These are phyloP conservation scores for Cercospora sp. DNA, from an alignment of 2,329 filamentous ascomycete genomes.

Conservation along the genomic window DNA sequence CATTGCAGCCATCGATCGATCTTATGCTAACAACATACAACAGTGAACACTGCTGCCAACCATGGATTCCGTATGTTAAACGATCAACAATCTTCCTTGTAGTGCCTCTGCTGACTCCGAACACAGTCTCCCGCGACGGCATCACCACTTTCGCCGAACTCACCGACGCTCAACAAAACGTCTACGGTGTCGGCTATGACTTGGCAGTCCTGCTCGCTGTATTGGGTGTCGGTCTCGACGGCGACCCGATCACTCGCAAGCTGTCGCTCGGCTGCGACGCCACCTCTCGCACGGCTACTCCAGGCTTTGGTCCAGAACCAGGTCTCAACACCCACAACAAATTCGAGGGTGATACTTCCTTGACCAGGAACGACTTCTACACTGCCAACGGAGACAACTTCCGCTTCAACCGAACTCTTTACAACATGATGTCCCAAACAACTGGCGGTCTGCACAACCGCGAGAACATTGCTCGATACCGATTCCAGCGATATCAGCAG, in stretches of 20 bases:
- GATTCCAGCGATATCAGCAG: slow-evolving; percentile 45
- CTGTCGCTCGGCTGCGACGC: slow-evolving; percentile 49
- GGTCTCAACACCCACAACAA: slow-evolving; percentile 50
- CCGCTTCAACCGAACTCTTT: slow-evolving; percentile 46
- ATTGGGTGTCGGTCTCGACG: slow-evolving; percentile 44
- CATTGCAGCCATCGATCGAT: background rate
- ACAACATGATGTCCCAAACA: slow-evolving; percentile 41
- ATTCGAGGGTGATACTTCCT: slow-evolving; percentile 46
- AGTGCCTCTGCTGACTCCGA: background rate
- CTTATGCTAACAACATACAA: background rate
- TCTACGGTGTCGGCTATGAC: slow-evolving; percentile 50
- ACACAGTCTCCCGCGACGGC: slow-evolving; percentile 40
- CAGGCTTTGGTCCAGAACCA: slow-evolving; percentile 41
- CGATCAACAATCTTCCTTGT: slow-evolving; percentile 9
- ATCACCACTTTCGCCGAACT: slow-evolving; percentile 45
- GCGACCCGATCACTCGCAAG: slow-evolving; percentile 45
- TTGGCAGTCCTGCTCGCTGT: slow-evolving; percentile 44
- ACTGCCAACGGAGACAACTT: slow-evolving; percentile 41
- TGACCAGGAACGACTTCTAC: slow-evolving; percentile 47
- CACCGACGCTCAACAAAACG: slow-evolving; percentile 48
- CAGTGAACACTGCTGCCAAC: slow-evolving; percentile 45
- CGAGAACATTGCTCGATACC: slow-evolving; percentile 42
- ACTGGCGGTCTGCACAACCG: slow-evolving; percentile 41
- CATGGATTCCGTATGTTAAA: slow-evolving; percentile 29
- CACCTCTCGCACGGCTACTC: slow-evolving; percentile 42